Evolutionary conservation across 202 grass and related monocot species (phyloP).

Genomic region (Digitaria exilis): DNA sequence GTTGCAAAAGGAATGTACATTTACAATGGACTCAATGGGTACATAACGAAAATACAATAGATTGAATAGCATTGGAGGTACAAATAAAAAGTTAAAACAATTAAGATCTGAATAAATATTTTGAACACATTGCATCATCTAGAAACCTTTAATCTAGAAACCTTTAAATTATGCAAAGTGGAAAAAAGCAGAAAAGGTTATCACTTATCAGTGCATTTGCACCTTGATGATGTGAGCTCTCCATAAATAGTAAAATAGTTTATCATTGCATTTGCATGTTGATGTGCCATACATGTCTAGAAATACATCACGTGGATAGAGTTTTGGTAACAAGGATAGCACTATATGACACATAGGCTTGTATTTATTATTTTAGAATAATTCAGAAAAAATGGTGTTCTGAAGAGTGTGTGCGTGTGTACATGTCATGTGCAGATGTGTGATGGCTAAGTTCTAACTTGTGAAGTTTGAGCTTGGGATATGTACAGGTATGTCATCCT

Average conservation of each 20-base stretch:
- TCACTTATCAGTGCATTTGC: background rate
- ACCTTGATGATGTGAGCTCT: too few species aligned
- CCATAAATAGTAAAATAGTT: too few species aligned
- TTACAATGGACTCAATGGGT: background rate
- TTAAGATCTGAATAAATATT: background rate
- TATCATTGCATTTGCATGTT: too few species aligned
- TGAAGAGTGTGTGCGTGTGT: too few species aligned
- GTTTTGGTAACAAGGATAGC: background rate
- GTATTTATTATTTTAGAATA: background rate
- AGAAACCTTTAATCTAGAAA: too few species aligned
- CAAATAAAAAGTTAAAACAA: too few species aligned
- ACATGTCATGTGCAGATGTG: too few species aligned
- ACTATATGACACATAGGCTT: background rate
- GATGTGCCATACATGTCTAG: background rate
- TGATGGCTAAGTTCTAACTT: too few species aligned
- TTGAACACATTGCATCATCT: too few species aligned
- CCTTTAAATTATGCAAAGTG: too few species aligned
- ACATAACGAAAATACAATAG: background rate
- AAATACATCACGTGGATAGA: background rate
- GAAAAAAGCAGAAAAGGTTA: background rate
- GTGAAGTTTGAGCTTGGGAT: too few species aligned
- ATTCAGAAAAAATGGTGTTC: background rate
- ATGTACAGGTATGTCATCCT: too few species aligned
- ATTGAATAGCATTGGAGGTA: background rate
- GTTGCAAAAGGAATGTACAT: background rate